These are phyloP conservation scores for Hyphopichia homilentoma DNA, from an alignment of 805 yeast genomes.

Conservation along the genomic window DNA sequence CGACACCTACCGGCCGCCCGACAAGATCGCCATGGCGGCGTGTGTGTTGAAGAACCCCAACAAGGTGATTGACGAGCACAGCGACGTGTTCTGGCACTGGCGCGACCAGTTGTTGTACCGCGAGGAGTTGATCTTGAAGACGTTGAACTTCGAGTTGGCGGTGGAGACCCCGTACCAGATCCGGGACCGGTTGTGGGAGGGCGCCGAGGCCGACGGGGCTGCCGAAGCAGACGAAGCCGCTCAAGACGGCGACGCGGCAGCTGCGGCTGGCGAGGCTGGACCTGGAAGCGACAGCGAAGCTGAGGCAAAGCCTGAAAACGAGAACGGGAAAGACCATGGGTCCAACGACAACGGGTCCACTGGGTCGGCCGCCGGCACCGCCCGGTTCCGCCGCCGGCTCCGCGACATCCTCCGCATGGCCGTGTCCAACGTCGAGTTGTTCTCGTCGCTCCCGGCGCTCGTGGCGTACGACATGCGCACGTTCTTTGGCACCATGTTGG, in stretches of 20 bases:
- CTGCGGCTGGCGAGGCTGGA: constrained; percentile 3
- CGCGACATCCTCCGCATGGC: constrained; percentile 25
- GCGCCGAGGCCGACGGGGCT: constrained; percentile 5
- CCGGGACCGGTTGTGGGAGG: constrained; percentile 18
- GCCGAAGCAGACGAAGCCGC: background rate
- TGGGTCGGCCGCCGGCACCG: constrained; percentile 4
- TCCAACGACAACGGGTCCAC: constrained; percentile 3
- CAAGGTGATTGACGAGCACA: constrained; percentile 34
- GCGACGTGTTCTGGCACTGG: constrained; percentile 42
- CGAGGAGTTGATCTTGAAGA: constrained; percentile 37
- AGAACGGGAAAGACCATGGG: background rate
- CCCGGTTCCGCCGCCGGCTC: constrained; percentile 9
- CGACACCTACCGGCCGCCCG: constrained; percentile 42
- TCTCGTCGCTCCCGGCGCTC: constrained; percentile 36
- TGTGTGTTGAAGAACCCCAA: constrained; percentile 32
- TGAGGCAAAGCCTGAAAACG: constrained; percentile 11
- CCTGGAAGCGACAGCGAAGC: constrained; percentile 13
- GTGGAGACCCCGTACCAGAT: constrained; percentile 37
- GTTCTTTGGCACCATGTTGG: constrained; percentile 27
- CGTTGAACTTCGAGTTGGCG: constrained; percentile 37
- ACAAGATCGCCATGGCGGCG: constrained; percentile 37
- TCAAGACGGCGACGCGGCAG: constrained; percentile 1
- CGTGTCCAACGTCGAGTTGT: constrained; percentile 31
- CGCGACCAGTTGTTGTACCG: constrained; percentile 40
- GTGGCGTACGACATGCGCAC: constrained; percentile 31